These are phyloP conservation scores for Penicillium ochrochloron DNA, from an alignment of 495 filamentous ascomycete genomes.

Conservation along the genomic window DNA sequence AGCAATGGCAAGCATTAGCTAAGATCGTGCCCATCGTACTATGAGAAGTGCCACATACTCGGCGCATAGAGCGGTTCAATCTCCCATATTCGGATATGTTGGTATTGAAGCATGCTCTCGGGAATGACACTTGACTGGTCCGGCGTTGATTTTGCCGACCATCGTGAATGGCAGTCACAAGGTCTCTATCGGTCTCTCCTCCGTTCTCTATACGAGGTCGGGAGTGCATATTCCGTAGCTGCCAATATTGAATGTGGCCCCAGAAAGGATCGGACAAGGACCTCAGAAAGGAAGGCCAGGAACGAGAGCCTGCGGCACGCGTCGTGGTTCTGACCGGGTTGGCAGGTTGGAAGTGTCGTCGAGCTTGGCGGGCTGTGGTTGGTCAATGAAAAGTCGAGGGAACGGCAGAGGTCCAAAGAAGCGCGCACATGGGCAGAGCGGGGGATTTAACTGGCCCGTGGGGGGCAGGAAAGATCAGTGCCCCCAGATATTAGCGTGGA, in stretches of 20 bases:
- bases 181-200: not conserved
- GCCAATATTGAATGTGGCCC: not conserved
- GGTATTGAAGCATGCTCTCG: not conserved
- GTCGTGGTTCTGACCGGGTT: not conserved
- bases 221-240: not conserved
- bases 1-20: constrained; percentile 9
- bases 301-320: not conserved
- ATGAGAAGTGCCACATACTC: not conserved
- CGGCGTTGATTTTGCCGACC: not conserved
- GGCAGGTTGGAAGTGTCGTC: not conserved
- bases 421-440: constrained; percentile 8
- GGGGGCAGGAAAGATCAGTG: not conserved
- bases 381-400: not conserved
- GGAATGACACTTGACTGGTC: not conserved
- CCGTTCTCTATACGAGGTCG: not conserved
- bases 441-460: constrained; percentile 10
- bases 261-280: not conserved
- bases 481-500: constrained; percentile 9
- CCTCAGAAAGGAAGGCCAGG: not conserved
- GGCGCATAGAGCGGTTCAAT: constrained; percentile 5
- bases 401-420: constrained; percentile 4
- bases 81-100: not conserved
- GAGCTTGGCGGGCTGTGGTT: not conserved
- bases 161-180: not conserved
- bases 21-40: not conserved